These are phyloP conservation scores for Aspergillus carlsbadensis DNA, from an alignment of 495 filamentous ascomycete genomes.

Conservation along the genomic window DNA sequence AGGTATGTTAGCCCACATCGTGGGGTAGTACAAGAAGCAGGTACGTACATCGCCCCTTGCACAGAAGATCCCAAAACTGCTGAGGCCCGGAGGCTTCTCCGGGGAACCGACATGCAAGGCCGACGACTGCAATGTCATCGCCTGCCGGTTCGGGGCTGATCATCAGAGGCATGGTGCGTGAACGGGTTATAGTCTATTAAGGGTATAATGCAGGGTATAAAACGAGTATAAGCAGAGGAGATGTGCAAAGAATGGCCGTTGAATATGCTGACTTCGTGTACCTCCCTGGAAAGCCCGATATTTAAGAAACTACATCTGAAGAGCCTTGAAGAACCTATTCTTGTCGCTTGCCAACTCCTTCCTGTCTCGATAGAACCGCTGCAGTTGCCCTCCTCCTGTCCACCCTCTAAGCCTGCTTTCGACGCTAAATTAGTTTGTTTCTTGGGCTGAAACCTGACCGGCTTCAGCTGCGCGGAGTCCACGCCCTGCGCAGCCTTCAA, in stretches of 20 bases:
- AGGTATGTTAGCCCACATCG: not conserved
- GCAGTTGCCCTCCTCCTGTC: no score
- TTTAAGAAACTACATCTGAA: no score
- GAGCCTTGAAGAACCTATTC: no score
- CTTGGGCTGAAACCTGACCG: no score
- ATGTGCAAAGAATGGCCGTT: not conserved
- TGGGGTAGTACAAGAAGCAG: not conserved
- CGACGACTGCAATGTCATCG: slow-evolving; percentile 2
- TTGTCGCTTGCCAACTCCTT: no score
- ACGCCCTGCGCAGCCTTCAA: no score
- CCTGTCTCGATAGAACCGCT: no score
- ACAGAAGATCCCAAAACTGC: slow-evolving; percentile 3
- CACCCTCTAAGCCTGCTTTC: no score
- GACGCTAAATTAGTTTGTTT: no score
- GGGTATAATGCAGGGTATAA: not conserved
- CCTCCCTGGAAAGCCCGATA: no score
- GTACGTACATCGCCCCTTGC: slow-evolving; percentile 2
- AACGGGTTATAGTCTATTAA: not conserved
- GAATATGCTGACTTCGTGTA: no score
- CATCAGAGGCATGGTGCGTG: not conserved
- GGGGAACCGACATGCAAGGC: slow-evolving; percentile 1
- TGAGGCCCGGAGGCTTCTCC: not conserved
- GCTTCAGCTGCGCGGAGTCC: no score
- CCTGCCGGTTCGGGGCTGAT: not conserved
- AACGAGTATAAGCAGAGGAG: not conserved